Evolutionary conservation across 805 yeast species (phyloP).

Genomic region (Barnettozyma sucrosica): DNA sequence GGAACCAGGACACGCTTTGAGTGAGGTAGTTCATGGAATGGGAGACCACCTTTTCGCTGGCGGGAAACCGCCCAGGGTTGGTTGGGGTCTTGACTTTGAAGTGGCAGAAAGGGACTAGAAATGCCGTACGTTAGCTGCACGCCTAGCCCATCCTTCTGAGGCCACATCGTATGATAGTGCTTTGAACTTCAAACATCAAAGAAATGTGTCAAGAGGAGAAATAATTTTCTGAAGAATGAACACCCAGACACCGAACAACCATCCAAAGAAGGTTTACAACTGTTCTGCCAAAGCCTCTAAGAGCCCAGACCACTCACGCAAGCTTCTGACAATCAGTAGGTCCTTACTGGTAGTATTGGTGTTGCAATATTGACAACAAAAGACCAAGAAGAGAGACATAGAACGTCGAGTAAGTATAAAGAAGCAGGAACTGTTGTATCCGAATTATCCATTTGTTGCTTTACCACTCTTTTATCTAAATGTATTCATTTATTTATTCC

Average conservation of each 20-base stretch:
- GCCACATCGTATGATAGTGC: slow-evolving; percentile 28
- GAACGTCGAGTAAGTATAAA: too few relatives aligned
- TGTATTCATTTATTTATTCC: too few relatives aligned
- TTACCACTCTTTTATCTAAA: too few relatives aligned
- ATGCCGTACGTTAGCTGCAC: slow-evolving; percentile 39
- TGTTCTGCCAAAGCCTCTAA: too few relatives aligned
- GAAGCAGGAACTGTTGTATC: too few relatives aligned
- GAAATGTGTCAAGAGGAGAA: background rate
- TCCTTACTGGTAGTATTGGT: too few relatives aligned
- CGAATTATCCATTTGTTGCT: too few relatives aligned
- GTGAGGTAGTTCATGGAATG: slow-evolving; percentile 12
- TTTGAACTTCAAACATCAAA: background rate
- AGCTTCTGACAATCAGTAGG: too few relatives aligned
- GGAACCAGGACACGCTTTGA: slow-evolving; percentile 10
- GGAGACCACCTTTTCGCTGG: slow-evolving; percentile 19
- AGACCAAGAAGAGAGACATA: too few relatives aligned
- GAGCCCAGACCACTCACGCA: background rate
- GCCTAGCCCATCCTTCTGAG: slow-evolving; percentile 37
- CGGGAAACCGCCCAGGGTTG: slow-evolving; percentile 27
- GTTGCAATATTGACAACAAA: too few relatives aligned
- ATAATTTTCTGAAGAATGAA: background rate
- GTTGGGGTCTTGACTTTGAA: slow-evolving; percentile 13
- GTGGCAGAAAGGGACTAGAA: slow-evolving; percentile 28
- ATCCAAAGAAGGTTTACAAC: too few relatives aligned
- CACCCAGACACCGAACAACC: background rate